Evolutionary conservation across 192 early-diverging fungal genomes (phyloP), one percentile per base, ranked within the genome.

Genomic region (Rhizophagus prolifer): DNA sequence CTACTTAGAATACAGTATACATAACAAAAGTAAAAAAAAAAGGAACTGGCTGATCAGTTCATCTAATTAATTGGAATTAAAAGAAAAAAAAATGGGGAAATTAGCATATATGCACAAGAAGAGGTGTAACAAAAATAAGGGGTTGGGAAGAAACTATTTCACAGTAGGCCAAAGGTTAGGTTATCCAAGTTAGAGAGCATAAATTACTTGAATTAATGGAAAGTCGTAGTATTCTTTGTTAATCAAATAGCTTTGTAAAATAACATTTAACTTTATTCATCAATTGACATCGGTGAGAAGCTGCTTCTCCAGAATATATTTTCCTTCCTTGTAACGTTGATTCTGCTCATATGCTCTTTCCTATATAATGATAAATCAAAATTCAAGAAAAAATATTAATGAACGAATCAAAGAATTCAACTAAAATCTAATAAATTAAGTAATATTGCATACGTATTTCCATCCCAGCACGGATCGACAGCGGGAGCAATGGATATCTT

Each of bases 271-370:
- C 12, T 63, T 14, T 30, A 26, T 63, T 28, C 25, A 63, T 67
- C 34, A 75, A 59, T 64, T 81, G 13, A 88, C 80, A 30, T 86
- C 85, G 26, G 59, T 60, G 38, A 92, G 80, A 30, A 90, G 80
- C 2, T 83, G 82, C 70, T 88, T 86, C 76, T 94, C 92, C 60
- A 92, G 77, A 72, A 92, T 91, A 81, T 86, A 93, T 66, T 85
- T 88, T n/a, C 93, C 93, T 74, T 93, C 91, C 80, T 94, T 93
- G 84, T 92, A 94, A 61, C 83, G 88, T 77, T 93, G 86, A 4
- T 74, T 68, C 21, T 84, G 82, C 74, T 91, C 93, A 76, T 85
- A 90, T 12, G 92, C 91, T 36, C 85, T 85, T 30, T 84, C 81
- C 85, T 88, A 59, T 28, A 21, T 26, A 54, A 54, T 54, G 16